Evolutionary conservation across 441 rosid genomes (phyloP).

Genomic region (Adansonia grandidieri): DNA sequence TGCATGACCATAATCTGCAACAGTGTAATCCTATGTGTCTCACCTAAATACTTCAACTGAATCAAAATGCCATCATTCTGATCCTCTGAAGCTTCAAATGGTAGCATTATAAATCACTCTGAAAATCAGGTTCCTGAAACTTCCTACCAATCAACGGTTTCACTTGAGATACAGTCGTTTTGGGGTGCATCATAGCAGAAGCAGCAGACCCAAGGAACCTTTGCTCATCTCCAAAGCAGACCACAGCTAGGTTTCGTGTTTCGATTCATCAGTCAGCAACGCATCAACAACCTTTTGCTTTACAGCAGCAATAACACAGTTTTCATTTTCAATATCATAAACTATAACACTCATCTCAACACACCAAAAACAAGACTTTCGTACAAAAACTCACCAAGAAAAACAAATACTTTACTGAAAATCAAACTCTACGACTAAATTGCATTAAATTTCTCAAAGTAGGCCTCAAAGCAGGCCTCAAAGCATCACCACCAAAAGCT

Average conservation of each 20-base stretch:
- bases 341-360: conserved; percentile 81
- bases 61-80: conserved; percentile 68
- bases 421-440: neutral
- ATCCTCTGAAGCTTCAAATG: conserved; percentile 67
- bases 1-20: conserved; percentile 85
- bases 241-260: conserved; percentile 80
- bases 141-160: conserved; percentile 82
- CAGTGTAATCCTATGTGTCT: conserved; percentile 58
- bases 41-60: conserved; percentile 66
- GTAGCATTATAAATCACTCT: conserved; percentile 66
- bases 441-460: neutral
- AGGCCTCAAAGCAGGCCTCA: neutral
- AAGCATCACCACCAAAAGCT: conserved; percentile 3
- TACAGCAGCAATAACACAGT: conserved; percentile 79
- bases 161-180: conserved; percentile 70
- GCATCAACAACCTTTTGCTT: conserved; percentile 88
- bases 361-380: neutral
- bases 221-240: conserved; percentile 91
- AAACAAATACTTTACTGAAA: neutral
- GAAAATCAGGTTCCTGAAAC: conserved; percentile 66
- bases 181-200: conserved; percentile 77
- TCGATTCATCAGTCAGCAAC: conserved; percentile 87
- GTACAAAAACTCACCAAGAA: neutral
- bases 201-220: conserved; percentile 85
- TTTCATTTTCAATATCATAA: conserved; percentile 90